Base-by-base conservation (phyloP, 2,329 filamentous ascomycete species). In the Colletotrichum sublineola region DNA sequence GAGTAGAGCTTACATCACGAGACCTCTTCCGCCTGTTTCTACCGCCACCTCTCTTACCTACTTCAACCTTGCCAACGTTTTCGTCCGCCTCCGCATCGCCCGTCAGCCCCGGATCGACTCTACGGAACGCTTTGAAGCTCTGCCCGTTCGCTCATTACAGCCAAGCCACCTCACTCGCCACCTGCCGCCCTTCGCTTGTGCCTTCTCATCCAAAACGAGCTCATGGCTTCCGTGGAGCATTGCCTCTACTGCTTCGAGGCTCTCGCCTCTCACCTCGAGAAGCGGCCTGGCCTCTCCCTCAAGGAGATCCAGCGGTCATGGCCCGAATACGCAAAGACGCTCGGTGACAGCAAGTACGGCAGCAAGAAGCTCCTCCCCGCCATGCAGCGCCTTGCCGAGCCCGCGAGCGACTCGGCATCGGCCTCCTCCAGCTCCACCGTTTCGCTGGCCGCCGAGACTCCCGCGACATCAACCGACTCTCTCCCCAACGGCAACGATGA, bases 171-270 rank as follows among this genome's bases (percentile, higher is more conserved):
- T 65, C 55, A 53, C 40, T 46, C 38, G 53, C 46, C 44, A 63
- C 62, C 24, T 15, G 42, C 48, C 15, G 29, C 61, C 33, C 33
- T 50, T 40, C 61, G 14, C n/a, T 31, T 29, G 46, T 29, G 15
- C 40, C 31, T 31, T 31, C 31, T 36, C 24, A 20, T 36, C 69
- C 50, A 60, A 70, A 70, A 73, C 68, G 73, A 65, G 61, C 69
- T 68, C 76, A 98, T 98, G 96, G 96, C 96, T 61, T 92, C 93
- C 69, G 84, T 89, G 77, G 92, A 92, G 72, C 96, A 98, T 83
- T 98, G 95, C 82, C 91, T 96, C 78, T 95, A 92, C 83, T 98
- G 95, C 86, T 98, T 99, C 86, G 96, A 99, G 83, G 87, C 88
- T 52, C 90, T 99, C 48, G 88, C 90, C 62, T 92, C 95, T 66